These are phyloP conservation scores for Schizosaccharomyces japonicus DNA, from an alignment of 805 yeast genomes.

Conservation along the genomic window DNA sequence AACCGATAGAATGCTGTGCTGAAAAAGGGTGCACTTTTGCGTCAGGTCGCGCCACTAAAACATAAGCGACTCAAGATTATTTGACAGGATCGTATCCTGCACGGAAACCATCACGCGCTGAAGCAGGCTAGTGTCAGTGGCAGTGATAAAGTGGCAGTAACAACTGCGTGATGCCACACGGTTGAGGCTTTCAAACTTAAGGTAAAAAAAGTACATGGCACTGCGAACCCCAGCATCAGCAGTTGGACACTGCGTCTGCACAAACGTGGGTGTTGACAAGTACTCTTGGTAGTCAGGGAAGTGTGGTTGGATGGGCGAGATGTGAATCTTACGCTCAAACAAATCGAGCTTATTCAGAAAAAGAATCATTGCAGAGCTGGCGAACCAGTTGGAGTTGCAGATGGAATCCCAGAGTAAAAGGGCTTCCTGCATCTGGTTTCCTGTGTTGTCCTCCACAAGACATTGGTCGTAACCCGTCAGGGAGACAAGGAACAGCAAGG, in stretches of 20 bases:
- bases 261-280: constrained; percentile 44
- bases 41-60: too few species aligned
- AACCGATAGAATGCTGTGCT: too few species aligned
- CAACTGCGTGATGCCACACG: not conserved
- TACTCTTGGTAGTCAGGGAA: constrained; percentile 47
- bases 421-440: constrained; percentile 50
- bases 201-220: constrained; percentile 22
- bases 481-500: constrained; percentile 62
- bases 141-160: constrained; percentile 77
- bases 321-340: constrained; percentile 49
- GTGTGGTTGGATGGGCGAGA: constrained; percentile 46
- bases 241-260: constrained; percentile 41
- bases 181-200: not conserved
- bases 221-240: constrained; percentile 36
- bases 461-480: constrained; percentile 63
- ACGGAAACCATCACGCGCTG: constrained; percentile 71
- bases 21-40: too few species aligned
- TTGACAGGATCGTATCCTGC: constrained; percentile 69
- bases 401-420: constrained; percentile 58
- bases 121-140: constrained; percentile 76
- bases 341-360: constrained; percentile 65
- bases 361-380: constrained; percentile 50
- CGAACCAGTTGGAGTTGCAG: constrained; percentile 67
- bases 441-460: constrained; percentile 39
- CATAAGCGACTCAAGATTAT: constrained; percentile 27